Conservation (phyloP, 805 yeast species). For the Wickerhamiella azymoides region DNA sequence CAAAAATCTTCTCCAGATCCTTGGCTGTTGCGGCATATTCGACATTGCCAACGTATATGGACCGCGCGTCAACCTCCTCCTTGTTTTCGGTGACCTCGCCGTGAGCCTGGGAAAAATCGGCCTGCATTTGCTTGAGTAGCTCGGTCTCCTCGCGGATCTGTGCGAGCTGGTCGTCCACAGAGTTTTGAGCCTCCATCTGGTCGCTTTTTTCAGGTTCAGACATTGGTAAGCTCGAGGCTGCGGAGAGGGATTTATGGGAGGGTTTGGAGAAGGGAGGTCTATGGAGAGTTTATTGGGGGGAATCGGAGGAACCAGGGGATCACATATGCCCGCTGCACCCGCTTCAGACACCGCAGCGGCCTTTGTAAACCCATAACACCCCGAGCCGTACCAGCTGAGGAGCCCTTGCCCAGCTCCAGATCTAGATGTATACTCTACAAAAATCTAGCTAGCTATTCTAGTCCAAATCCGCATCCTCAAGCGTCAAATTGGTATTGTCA, state of each 20-base stretch:
- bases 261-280: too few relatives aligned
- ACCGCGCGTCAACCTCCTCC: conserved; percentile 60
- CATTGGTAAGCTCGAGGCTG: background rate
- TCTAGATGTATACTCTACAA: background rate
- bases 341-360: too few relatives aligned
- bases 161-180: conserved; percentile 9
- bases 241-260: too few relatives aligned
- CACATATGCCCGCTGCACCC: too few relatives aligned
- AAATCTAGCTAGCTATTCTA: too few relatives aligned
- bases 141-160: conserved; percentile 52
- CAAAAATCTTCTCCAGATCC: conserved; percentile 64
- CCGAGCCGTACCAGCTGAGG: too few relatives aligned
- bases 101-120: conserved; percentile 31
- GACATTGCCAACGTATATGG: conserved; percentile 73
- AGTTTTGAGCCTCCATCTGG: background rate
- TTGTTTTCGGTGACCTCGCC: conserved; percentile 33
- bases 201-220: background rate
- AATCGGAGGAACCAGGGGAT: too few relatives aligned
- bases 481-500: conserved; percentile 3
- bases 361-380: too few relatives aligned
- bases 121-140: conserved; percentile 45
- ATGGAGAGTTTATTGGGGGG: too few relatives aligned
- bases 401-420: too few relatives aligned
- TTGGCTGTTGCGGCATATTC: conserved; percentile 69
- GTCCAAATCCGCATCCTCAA: conserved; percentile 2